These are phyloP conservation scores for grape (Vitis vinifera) DNA, from an alignment of 164 flowering plant species.

Conservation along the genomic window DNA sequence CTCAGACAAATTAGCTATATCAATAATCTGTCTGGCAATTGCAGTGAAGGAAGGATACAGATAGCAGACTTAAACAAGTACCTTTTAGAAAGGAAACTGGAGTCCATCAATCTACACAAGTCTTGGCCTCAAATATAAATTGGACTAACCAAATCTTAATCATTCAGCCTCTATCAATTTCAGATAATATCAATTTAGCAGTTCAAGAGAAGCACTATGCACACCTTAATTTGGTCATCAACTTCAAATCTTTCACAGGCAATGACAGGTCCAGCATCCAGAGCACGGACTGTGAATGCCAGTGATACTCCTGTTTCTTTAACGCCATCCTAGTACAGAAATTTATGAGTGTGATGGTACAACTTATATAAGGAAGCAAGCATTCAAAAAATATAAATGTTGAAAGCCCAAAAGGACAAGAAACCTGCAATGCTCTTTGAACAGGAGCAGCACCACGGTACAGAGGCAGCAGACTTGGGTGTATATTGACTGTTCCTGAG, in stretches of 20 bases:
- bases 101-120: too few species aligned
- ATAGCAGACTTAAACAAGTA: too few species aligned
- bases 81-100: too few species aligned
- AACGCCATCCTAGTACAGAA: conserved; percentile 72
- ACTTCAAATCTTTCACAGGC: conserved; percentile 61
- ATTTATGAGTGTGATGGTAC: conserved; percentile 2
- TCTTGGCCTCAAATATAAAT: too few species aligned
- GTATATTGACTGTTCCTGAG: conserved; percentile 90
- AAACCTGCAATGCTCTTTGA: conserved; percentile 95
- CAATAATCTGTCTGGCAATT: too few species aligned
- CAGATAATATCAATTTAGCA: background rate
- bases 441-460: conserved; percentile 99
- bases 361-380: conserved; percentile 1
- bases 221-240: conserved; percentile 85
- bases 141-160: too few species aligned
- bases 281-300: conserved; percentile 77
- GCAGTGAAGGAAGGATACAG: too few species aligned
- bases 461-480: conserved; percentile 91
- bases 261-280: conserved; percentile 97
- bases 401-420: background rate
- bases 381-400: background rate
- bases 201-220: background rate
- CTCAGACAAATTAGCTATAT: too few species aligned
- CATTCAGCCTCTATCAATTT: too few species aligned
- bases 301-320: conserved; percentile 95